A percentile compares a stretch with the other conserved stretches of the same genome.
Evolutionary conservation across 495 filamentous ascomycete genomes (phyloP).

Genomic region (Polyplosphaeria fusca): DNA sequence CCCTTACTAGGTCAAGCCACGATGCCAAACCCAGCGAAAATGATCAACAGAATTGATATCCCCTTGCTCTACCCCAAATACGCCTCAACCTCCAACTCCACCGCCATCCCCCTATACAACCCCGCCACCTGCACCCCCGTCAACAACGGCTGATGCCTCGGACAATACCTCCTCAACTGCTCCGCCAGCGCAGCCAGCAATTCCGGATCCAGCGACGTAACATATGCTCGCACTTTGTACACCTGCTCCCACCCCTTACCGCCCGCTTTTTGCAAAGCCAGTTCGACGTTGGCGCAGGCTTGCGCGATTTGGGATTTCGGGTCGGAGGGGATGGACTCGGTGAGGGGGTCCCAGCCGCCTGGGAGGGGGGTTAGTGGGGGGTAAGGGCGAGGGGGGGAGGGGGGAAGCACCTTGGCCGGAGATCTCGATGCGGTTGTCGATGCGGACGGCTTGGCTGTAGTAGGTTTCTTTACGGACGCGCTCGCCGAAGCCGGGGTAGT

Average conservation of each 20-base stretch:
- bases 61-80: slow-evolving; percentile 7
- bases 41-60: too few relatives aligned
- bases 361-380: slow-evolving; percentile 2
- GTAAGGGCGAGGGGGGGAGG: background rate
- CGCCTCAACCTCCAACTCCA: slow-evolving; percentile 15
- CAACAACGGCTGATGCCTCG: slow-evolving; percentile 7
- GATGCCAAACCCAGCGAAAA: too few relatives aligned
- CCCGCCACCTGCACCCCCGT: slow-evolving; percentile 8
- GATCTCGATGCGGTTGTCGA: slow-evolving; percentile 11
- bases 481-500: slow-evolving; percentile 10
- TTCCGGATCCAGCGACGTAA: background rate
- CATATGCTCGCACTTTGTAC: slow-evolving; percentile 14
- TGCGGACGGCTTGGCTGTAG: slow-evolving; percentile 15
- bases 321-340: slow-evolving; percentile 6
- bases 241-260: slow-evolving; percentile 20
- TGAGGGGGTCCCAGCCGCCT: slow-evolving; percentile 18
- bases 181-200: background rate
- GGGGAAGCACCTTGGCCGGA: slow-evolving; percentile 14
- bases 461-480: slow-evolving; percentile 6
- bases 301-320: slow-evolving; percentile 3
- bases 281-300: slow-evolving; percentile 17
- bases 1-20: too few relatives aligned
- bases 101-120: background rate
- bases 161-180: slow-evolving; percentile 14
- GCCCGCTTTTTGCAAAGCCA: slow-evolving; percentile 10